phyloP scores from a whole-genome alignment of 768 basidiomycete genomes.

The Daedalea quercina region DNA sequence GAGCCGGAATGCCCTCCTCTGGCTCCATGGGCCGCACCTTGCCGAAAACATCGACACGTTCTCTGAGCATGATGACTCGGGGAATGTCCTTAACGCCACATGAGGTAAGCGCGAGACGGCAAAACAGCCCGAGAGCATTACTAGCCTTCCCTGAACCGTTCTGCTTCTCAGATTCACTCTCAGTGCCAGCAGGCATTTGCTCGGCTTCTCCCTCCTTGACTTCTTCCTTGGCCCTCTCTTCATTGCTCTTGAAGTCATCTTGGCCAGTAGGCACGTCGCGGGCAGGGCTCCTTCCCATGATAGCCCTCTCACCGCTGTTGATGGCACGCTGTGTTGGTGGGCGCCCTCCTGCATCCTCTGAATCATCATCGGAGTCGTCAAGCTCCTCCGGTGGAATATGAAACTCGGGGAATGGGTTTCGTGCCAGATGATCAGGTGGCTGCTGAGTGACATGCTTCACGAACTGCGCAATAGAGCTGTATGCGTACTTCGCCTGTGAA shows the following conservation, averaged over 20 bases:
- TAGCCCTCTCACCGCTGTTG: not conserved
- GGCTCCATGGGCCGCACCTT: constrained; percentile 58
- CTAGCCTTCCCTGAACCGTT: not conserved
- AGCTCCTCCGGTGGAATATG: constrained; percentile 25
- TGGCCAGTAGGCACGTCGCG: constrained; percentile 15
- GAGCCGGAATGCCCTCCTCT: constrained; percentile 41
- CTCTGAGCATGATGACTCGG: constrained; percentile 52
- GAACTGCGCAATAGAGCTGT: constrained; percentile 52
- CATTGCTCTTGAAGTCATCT: constrained; percentile 25
- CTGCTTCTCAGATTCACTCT: not conserved
- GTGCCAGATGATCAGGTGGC: constrained; percentile 29
- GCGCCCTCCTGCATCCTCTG: constrained; percentile 5
- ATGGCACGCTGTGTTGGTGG: not conserved
- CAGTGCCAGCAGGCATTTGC: constrained; percentile 3
- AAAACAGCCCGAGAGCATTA: not conserved
- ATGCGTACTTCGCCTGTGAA: constrained; percentile 50
- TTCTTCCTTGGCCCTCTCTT: constrained; percentile 21
- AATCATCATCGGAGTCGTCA: constrained; percentile 15
- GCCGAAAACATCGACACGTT: constrained; percentile 63
- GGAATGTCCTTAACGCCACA: constrained; percentile 14
- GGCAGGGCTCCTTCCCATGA: not conserved
- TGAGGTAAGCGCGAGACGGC: not conserved
- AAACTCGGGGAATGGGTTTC: constrained; percentile 42
- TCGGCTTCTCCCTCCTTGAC: constrained; percentile 21
- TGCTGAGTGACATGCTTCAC: constrained; percentile 44